Conservation (phyloP, 2,329 filamentous ascomycete species). For the Metarhizium album region DNA sequence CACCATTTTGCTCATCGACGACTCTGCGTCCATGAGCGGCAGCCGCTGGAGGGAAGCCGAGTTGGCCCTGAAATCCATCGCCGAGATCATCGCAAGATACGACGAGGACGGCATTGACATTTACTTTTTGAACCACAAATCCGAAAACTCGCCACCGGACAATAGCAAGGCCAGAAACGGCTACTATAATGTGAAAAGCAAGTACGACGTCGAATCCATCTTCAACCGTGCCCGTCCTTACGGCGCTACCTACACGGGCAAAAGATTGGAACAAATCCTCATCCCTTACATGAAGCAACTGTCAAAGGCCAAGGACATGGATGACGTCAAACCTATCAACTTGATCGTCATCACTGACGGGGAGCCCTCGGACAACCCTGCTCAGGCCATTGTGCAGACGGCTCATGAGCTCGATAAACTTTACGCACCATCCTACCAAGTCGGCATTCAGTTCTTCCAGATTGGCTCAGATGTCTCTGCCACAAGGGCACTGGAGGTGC, state of each 20-base stretch:
- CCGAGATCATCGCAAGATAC: conserved; percentile 69
- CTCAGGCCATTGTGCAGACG: conserved; percentile 53
- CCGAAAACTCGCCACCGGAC: conserved; percentile 23
- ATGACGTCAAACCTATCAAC: conserved; percentile 64
- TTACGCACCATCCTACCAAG: conserved; percentile 65
- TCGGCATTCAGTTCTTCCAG: conserved; percentile 95
- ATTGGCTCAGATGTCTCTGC: conserved; percentile 66
- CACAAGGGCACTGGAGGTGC: conserved; percentile 49
- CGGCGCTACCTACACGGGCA: conserved; percentile 65
- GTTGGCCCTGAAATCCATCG: conserved; percentile 59
- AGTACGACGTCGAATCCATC: conserved; percentile 52
- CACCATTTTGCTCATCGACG: conserved; percentile 84
- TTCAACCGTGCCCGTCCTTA: conserved; percentile 57
- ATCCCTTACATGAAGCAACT: conserved; percentile 51
- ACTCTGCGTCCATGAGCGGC: conserved; percentile 78
- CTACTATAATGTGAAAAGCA: conserved; percentile 50
- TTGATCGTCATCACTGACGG: conserved; percentile 93
- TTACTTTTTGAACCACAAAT: conserved; percentile 72
- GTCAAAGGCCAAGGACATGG: conserved; percentile 28
- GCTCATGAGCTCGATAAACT: conserved; percentile 61
- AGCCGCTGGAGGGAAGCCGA: conserved; percentile 66
- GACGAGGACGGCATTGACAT: conserved; percentile 83
- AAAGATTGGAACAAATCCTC: conserved; percentile 60
- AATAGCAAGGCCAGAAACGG: conserved; percentile 43
- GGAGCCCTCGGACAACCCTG: conserved; percentile 66